phyloP scores from a whole-genome alignment of 2,329 filamentous ascomycete genomes.

The Ilyonectria mors-panacis region DNA sequence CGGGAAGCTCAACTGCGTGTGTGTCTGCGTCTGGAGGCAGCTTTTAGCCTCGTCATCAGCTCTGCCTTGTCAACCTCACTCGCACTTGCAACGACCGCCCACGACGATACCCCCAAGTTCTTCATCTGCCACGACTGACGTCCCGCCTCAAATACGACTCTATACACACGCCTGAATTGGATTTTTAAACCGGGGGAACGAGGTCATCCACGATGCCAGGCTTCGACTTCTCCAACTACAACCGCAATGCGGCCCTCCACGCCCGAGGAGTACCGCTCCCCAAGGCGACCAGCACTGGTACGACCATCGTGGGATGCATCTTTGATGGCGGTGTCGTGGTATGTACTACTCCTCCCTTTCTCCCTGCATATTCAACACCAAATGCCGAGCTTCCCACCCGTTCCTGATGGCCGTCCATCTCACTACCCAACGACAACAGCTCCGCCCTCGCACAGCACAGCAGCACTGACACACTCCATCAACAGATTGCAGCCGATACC shows the following conservation, averaged over 20 bases:
- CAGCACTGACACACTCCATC: constrained; percentile 37
- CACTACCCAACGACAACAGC: not conserved
- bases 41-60: constrained; percentile 71
- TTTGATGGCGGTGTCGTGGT: constrained; percentile 97
- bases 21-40: constrained; percentile 58
- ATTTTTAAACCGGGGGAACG: constrained; percentile 32
- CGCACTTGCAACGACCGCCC: constrained; percentile 35
- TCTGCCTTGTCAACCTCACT: constrained; percentile 50
- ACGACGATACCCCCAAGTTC: constrained; percentile 42
- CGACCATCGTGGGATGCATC: constrained; percentile 97
- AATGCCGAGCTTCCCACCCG: not conserved
- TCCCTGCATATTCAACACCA: not conserved
- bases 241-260: constrained; percentile 97
- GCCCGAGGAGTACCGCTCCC: constrained; percentile 94
- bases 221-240: constrained; percentile 99
- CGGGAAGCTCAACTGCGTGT: constrained; percentile 43
- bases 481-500: constrained; percentile 95
- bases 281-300: constrained; percentile 98
- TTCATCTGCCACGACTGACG: constrained; percentile 28
- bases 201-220: constrained; percentile 80
- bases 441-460: not conserved
- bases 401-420: constrained; percentile 8
- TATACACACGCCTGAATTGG: constrained; percentile 20
- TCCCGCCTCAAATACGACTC: not conserved
- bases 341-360: constrained; percentile 53